Percentiles rank a stretch among this genome's conserved stretches.
Evolutionary conservation across 768 basidiomycete genomes (phyloP).

Genomic region (Tricholoma matsutake): DNA sequence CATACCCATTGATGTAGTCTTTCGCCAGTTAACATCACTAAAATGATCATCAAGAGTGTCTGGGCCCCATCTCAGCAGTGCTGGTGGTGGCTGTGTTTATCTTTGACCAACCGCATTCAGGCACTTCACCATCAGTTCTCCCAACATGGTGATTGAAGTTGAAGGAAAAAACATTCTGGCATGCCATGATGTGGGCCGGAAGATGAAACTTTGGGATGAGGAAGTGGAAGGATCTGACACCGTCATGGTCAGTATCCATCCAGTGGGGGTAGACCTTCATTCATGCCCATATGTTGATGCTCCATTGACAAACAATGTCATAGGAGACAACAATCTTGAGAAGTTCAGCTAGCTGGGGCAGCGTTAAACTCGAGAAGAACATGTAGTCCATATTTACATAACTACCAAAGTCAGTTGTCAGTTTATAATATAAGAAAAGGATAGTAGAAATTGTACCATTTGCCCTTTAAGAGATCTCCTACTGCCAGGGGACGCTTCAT

Average conservation of each 20-base stretch:
- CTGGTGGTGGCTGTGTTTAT: constrained; percentile 15
- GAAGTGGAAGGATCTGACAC: neutral
- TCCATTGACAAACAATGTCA: constrained; percentile 3
- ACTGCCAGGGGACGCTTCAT: neutral
- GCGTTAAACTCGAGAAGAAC: neutral
- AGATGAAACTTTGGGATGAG: neutral
- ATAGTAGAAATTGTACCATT: neutral
- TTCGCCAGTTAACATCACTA: neutral
- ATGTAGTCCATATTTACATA: constrained; percentile 8
- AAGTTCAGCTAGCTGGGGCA: neutral
- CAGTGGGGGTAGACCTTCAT: neutral
- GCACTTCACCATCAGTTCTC: constrained; percentile 5
- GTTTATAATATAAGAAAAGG: neutral
- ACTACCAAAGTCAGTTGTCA: neutral
- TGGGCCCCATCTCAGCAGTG: constrained; percentile 33
- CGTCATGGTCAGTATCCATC: neutral
- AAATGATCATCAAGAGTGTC: constrained; percentile 24
- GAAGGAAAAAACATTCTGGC: constrained; percentile 3
- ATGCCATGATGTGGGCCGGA: constrained; percentile 2
- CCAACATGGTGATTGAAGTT: neutral
- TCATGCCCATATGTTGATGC: neutral
- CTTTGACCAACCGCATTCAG: constrained; percentile 1
- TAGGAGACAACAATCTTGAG: constrained; percentile 3
- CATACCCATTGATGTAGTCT: neutral
- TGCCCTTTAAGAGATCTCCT: neutral